Base-by-base conservation (phyloP, 2,329 filamentous ascomycete genomes). In the Parastagonospora avenae region DNA sequence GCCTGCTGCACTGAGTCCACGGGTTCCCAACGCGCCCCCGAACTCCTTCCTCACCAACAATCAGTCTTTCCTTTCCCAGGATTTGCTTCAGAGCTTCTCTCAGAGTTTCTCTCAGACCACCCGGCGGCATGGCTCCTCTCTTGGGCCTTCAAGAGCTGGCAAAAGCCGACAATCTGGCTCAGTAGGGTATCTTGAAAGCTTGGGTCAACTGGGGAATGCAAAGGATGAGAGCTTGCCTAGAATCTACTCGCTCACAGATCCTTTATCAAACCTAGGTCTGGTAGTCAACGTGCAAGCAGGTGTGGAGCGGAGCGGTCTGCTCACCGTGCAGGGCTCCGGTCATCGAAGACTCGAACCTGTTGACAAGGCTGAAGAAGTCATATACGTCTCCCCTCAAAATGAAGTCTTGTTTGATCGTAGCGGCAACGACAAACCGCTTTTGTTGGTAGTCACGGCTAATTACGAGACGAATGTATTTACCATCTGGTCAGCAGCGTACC, bases 171-270 rank as follows among this genome's bases (percentile, higher is more conserved):
- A 65, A 42, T 56, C 62, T 33, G 54, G 56, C 3, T 54, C 67
- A 10, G 46, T 60, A 9, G 50, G 62, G 10, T 72, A 69, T 42
- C 60, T 74, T 5, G 66, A 72, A 30, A 67, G 72, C 39, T 50
- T 74, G 12, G 48, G 68, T 29, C 71, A 62, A 31, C 56, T 66
- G 30, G 52, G 63, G 5, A 42, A 51, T 11, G 51, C 70, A 15
- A 67, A 56, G 32, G 57, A 60, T 6, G 75, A 78, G 47, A 85
- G 86, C 43, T 85, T 89, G 77, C 89, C 90, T 1, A 82, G 91
- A 28, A 77, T 97, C 0, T 92, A 95, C 59, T 91, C 89, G 24
- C 79, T 99, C 41, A 92, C 89, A 2, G 91, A 96, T 66, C 93
- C 93, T 2, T 78, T 97, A 49, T 83, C 90, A 2, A 92, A 97